phyloP scores from a whole-genome alignment of 352 stramenopile species.

The Phytophthora rubi region DNA sequence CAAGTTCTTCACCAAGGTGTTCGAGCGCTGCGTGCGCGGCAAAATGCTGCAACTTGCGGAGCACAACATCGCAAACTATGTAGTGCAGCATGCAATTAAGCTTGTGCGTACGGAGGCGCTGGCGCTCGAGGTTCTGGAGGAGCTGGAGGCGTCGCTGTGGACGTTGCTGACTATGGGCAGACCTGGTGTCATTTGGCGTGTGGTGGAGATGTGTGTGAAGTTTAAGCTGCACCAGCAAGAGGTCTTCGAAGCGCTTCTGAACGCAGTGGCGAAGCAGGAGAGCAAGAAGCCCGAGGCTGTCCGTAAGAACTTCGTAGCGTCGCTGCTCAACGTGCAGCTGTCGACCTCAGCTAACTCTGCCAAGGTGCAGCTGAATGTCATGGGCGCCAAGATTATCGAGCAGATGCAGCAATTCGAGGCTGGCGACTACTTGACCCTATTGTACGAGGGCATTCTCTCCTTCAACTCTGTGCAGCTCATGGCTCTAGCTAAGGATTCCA shows the following conservation, averaged over 20 bases:
- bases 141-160: constrained; percentile 69
- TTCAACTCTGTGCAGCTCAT: constrained; percentile 76
- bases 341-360: constrained; percentile 54
- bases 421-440: constrained; percentile 46
- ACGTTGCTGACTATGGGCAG: constrained; percentile 76
- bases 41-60: constrained; percentile 75
- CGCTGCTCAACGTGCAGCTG: constrained; percentile 71
- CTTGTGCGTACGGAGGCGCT: constrained; percentile 51
- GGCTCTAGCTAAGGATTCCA: constrained; percentile 81
- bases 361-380: constrained; percentile 79
- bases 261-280: constrained; percentile 77
- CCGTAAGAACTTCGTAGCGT: constrained; percentile 67
- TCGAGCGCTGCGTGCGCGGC: constrained; percentile 62
- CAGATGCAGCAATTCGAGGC: constrained; percentile 74
- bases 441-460: constrained; percentile 70
- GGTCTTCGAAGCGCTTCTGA: constrained; percentile 60
- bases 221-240: constrained; percentile 58
- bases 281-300: constrained; percentile 80
- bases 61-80: constrained; percentile 83
- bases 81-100: constrained; percentile 78
- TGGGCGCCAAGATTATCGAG: constrained; percentile 78
- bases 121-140: constrained; percentile 57
- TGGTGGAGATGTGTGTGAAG: constrained; percentile 78
- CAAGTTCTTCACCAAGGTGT: constrained; percentile 74
- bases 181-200: constrained; percentile 77